phyloP scores from a whole-genome alignment of 2,329 filamentous ascomycete genomes.

The Tothia fuscella region DNA sequence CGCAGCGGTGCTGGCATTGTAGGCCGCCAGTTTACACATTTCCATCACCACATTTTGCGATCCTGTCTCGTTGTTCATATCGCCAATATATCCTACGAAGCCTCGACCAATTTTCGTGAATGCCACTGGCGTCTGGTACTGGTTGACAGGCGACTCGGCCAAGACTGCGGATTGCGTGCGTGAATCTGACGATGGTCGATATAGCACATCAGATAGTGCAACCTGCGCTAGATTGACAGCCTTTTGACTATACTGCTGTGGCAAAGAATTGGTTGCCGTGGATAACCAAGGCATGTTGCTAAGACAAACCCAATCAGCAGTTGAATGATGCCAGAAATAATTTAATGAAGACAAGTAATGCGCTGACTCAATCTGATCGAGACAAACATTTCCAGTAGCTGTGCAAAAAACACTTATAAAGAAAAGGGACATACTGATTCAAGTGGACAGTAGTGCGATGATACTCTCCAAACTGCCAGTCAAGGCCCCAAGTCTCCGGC shows the following conservation, averaged over 20 bases:
- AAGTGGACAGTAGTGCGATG: neutral
- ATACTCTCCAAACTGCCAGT: slow-evolving; percentile 6
- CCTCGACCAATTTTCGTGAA: slow-evolving; percentile 1
- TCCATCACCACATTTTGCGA: slow-evolving; percentile 6
- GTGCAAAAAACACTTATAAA: neutral
- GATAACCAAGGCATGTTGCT: neutral
- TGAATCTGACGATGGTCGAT: neutral
- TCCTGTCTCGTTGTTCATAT: slow-evolving; percentile 9
- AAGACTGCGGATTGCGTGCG: slow-evolving; percentile 2
- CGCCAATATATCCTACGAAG: slow-evolving; percentile 6
- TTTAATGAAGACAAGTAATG: too few species aligned
- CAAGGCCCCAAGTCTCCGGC: neutral
- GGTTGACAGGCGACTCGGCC: neutral
- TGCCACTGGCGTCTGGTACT: slow-evolving; percentile 1
- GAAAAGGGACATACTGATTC: neutral
- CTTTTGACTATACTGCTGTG: neutral
- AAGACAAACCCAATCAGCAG: neutral
- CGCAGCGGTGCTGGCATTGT: neutral
- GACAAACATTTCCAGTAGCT: too few species aligned
- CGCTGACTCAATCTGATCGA: too few species aligned
- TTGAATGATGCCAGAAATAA: too few species aligned
- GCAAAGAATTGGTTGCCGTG: neutral
- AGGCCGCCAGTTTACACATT: slow-evolving; percentile 1
- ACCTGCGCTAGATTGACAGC: neutral
- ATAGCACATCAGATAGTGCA: neutral